Conservation (phyloP, 805 yeast genomes). For the Schwanniomyces vanrijiae region DNA sequence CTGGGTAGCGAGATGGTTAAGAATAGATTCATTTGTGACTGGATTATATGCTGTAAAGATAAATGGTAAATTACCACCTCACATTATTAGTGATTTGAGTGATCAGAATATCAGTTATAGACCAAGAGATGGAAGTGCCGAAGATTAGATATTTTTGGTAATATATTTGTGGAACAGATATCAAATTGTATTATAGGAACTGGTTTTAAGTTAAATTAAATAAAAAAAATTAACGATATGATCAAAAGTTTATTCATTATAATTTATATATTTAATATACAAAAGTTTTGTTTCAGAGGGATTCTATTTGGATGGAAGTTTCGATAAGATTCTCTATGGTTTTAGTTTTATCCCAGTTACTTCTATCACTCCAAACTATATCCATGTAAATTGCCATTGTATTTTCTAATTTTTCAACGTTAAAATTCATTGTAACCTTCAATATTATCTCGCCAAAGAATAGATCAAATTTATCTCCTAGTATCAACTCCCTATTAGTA, state of each 20-base stretch:
- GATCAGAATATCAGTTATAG: conserved; percentile 79
- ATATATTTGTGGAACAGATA: neutral
- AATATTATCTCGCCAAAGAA: conserved; percentile 27
- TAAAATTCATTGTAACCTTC: conserved; percentile 31
- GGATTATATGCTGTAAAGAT: conserved; percentile 95
- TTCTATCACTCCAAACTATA: conserved; percentile 67
- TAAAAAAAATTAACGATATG: neutral
- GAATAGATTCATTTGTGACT: conserved; percentile 83
- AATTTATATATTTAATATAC: neutral
- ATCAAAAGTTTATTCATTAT: conserved; percentile 2
- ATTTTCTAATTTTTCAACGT: conserved; percentile 37
- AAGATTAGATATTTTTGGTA: conserved; percentile 39
- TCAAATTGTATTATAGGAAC: conserved; percentile 1
- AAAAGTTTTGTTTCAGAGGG: neutral
- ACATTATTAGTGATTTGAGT: conserved; percentile 70
- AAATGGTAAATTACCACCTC: conserved; percentile 87
- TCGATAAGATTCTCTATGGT: conserved; percentile 33
- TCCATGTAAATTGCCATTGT: conserved; percentile 68
- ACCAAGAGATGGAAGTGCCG: conserved; percentile 91
- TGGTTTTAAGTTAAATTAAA: neutral
- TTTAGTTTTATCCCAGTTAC: conserved; percentile 42
- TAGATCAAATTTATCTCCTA: conserved; percentile 17
- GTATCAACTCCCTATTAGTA: conserved; percentile 49
- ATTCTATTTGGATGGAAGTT: conserved; percentile 15
- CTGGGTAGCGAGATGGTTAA: conserved; percentile 96